Evolutionary conservation across 2,329 filamentous ascomycete genomes (phyloP), one percentile per base, ranked within the genome.

Genomic region (Clarireedia paspali): DNA sequence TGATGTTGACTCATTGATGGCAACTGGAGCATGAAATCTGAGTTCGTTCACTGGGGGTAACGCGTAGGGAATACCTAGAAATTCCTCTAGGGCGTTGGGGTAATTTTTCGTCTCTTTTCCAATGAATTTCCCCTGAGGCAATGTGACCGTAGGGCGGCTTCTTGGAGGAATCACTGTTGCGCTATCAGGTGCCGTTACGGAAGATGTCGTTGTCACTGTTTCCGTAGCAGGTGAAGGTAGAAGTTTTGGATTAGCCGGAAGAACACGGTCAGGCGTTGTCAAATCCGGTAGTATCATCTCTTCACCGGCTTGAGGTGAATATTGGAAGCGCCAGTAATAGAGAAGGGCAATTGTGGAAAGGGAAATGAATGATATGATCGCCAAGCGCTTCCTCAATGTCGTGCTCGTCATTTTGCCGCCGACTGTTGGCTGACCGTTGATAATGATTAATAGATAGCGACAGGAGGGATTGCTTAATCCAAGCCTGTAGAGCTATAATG

Each of bases 41-140:
- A 68, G 68, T n/a, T 77, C 70, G 0, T 74, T 77, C 2, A 67
- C 70, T 10, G 77, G 75, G 3, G 75, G 72, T 2, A 74, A 62
- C 0, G 74, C 76, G 58, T 79, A 80, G 0, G 75, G 77, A 10
- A 81, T 72, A 1, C 76, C 75, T 0, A 75, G 66, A 60, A 80
- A 81, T 12, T 67, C 62, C 27, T 75, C 71, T 9, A 67, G 49
- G 7, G 46, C n/a, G 30, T 64, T 62, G 23, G 65, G 63, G 49
- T 60, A 63, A 3, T 54, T 50, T 2, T 26, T 27, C 2, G 58
- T 45, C 34, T 65, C 56, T 14, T 55, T 53, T 3, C 67, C 67
- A 4, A 65, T 45, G 27, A 64, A 62, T 1, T 50, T 65, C n/a
- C 67, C 67, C 57, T 68, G 66, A 6, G 58, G 58, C 7, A 65